phyloP scores from a whole-genome alignment of 2,329 filamentous ascomycete species.

The Grosmannia serpens region DNA sequence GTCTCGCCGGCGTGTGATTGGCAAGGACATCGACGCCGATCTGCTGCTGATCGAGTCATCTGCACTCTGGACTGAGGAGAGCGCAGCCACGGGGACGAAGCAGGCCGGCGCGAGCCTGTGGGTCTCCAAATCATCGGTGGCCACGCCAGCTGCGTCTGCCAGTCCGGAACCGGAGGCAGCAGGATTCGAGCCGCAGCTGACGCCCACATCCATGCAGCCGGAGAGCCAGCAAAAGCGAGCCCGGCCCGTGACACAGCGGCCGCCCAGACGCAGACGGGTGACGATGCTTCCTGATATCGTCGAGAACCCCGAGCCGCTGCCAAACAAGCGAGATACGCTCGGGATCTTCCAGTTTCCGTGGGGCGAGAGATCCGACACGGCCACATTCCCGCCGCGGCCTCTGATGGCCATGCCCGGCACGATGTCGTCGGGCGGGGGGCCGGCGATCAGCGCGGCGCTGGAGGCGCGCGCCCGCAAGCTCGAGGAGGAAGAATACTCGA shows the following conservation, averaged over 20 bases:
- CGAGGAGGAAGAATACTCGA: slow-evolving; percentile 29
- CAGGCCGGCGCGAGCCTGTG: neutral
- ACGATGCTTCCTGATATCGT: slow-evolving; percentile 51
- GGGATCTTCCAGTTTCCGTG: slow-evolving; percentile 57
- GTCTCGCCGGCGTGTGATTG: too few relatives aligned
- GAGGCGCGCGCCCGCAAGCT: slow-evolving; percentile 24
- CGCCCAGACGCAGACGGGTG: slow-evolving; percentile 43
- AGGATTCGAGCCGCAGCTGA: neutral
- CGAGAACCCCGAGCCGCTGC: slow-evolving; percentile 48
- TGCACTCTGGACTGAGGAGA: neutral
- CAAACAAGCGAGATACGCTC: slow-evolving; percentile 45
- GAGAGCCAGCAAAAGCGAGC: slow-evolving; percentile 14
- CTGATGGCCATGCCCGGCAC: slow-evolving; percentile 40
- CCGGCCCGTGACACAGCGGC: slow-evolving; percentile 38
- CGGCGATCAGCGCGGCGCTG: slow-evolving; percentile 17
- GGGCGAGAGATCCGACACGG: slow-evolving; percentile 50
- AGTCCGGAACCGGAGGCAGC: neutral
- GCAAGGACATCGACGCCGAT: neutral
- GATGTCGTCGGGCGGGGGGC: slow-evolving; percentile 32
- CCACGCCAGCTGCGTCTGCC: neutral
- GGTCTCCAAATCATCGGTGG: neutral
- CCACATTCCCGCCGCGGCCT: slow-evolving; percentile 28
- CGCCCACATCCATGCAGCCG: slow-evolving; percentile 2
- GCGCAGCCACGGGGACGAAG: neutral
- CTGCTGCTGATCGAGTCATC: neutral